Base-by-base conservation (phyloP, 2,329 filamentous ascomycete species). In the Calonectria multiphialidica region DNA sequence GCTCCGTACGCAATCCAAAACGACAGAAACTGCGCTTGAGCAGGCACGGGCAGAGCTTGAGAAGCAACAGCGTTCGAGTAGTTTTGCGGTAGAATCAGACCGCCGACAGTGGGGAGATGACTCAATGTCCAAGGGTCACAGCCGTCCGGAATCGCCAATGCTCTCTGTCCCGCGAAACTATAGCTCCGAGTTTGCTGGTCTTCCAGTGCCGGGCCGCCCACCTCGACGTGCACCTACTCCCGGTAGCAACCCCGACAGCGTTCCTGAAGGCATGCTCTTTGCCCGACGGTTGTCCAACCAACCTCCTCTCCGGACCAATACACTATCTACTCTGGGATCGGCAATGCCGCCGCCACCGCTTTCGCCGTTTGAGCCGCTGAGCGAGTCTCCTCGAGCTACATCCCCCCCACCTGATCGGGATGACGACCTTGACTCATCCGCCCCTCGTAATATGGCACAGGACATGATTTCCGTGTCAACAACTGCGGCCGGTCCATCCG, bases 381-480 rank as follows among this genome's bases (percentile, higher is more conserved):
- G 74, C 66, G 84, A 85, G 40, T 75, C 84, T 10, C 81, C 79
- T 3, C 77, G 75, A n/a, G 77, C 85, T 23, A 80, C 85, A 0
- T 84, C 86, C 0, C 84, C 86, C 0, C 80, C 84, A 1, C 84
- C 87, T 61, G 84, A 87, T 18, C 84, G 87, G 2, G 88, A 90
- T 64, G 90, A 91, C 49, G 87, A 87, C n/a, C 82, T 88, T 28
- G 77, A 76, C 18, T 85, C 87, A 2, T 89, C 88, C 1, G 93
- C 91, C 3, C 92, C 92, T 1, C 91, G 91, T 45, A 92, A 93
- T 71, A 91, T 93, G 8, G 90, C 94, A 71, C 93, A 95, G 77
- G 96, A 98, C 79, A 93, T 98, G 86, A 90, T 97, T 35, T 97
- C 95, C 2, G 94, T 95, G 8, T 98, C 95, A 1, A 98, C 96